These are phyloP conservation scores for Spiromastix sp. DNA, from an alignment of 2,329 filamentous ascomycete genomes.

Conservation along the genomic window DNA sequence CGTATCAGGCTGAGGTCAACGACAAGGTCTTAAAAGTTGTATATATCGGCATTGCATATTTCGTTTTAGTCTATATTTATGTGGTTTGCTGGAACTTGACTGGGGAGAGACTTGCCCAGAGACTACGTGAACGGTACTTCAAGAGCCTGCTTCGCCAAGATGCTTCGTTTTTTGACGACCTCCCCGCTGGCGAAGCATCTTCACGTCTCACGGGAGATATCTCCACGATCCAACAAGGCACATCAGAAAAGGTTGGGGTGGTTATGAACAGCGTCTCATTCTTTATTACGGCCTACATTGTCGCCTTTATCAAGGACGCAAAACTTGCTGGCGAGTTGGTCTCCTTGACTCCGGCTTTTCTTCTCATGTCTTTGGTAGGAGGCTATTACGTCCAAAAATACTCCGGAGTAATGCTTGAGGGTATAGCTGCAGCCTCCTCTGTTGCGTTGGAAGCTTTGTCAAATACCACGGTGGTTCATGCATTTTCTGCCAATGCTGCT, in stretches of 20 bases:
- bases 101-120: slow-evolving; percentile 48
- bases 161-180: slow-evolving; percentile 36
- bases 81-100: slow-evolving; percentile 50
- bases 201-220: slow-evolving; percentile 39
- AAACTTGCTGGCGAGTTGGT: slow-evolving; percentile 36
- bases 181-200: slow-evolving; percentile 37
- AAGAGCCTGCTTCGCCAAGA: slow-evolving; percentile 46
- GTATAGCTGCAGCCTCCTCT: slow-evolving; percentile 45
- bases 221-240: slow-evolving; percentile 36
- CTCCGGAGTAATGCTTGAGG: slow-evolving; percentile 35
- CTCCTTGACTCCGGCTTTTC: slow-evolving; percentile 36
- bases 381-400: slow-evolving; percentile 36
- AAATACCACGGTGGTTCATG: slow-evolving; percentile 49
- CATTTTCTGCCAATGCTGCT: slow-evolving; percentile 46
- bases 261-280: slow-evolving; percentile 36
- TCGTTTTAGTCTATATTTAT: slow-evolving; percentile 49
- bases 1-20: slow-evolving; percentile 38
- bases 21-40: slow-evolving; percentile 44
- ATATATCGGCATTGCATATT: slow-evolving; percentile 48
- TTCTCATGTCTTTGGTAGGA: slow-evolving; percentile 36
- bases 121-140: slow-evolving; percentile 48
- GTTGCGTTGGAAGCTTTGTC: slow-evolving; percentile 50
- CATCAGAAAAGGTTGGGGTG: slow-evolving; percentile 41
- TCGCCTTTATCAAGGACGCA: slow-evolving; percentile 39
- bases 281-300: slow-evolving; percentile 39